These are phyloP conservation scores for Entrophospora sp. DNA, from an alignment of 192 early-diverging fungal genomes.

Conservation along the genomic window DNA sequence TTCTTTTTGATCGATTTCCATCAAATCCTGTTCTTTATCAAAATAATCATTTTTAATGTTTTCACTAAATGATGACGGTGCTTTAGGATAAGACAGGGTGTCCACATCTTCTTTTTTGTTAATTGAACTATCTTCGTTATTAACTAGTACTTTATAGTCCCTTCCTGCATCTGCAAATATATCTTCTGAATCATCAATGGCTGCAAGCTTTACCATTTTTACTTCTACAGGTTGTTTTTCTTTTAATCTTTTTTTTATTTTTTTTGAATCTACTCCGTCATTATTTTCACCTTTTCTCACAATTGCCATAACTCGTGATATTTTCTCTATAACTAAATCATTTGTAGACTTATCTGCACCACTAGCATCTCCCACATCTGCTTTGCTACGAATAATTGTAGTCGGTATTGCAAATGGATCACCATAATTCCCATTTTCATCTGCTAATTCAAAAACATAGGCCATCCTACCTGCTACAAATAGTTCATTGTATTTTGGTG, in stretches of 20 bases:
- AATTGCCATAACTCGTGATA: conserved; percentile 51
- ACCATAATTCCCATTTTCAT: conserved; percentile 34
- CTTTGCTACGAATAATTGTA: conserved; percentile 68
- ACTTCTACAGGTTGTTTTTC: conserved; percentile 19
- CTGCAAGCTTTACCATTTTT: conserved; percentile 17
- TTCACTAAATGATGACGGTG: no score
- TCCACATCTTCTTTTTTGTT: conserved; percentile 28
- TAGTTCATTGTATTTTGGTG: conserved; percentile 51
- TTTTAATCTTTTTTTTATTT: conserved; percentile 36
- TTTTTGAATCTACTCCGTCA: conserved; percentile 28
- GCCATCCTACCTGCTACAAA: conserved; percentile 73
- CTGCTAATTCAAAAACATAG: conserved; percentile 57
- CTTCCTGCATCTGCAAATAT: conserved; percentile 84
- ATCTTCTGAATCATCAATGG: conserved; percentile 56
- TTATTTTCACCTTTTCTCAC: conserved; percentile 34
- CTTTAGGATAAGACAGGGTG: no score
- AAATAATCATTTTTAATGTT: conserved; percentile 29
- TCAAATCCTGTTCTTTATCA: conserved; percentile 17
- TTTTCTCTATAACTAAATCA: conserved; percentile 65
- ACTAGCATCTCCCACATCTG: conserved; percentile 43
- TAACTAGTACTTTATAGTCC: conserved; percentile 69
- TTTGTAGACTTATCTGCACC: conserved; percentile 41
- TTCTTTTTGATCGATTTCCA: not conserved
- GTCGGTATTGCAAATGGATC: conserved; percentile 56
- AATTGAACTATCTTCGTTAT: no score